Conservation (phyloP, 1,284 basidiomycete species). For the Trichosporon sp. region DNA sequence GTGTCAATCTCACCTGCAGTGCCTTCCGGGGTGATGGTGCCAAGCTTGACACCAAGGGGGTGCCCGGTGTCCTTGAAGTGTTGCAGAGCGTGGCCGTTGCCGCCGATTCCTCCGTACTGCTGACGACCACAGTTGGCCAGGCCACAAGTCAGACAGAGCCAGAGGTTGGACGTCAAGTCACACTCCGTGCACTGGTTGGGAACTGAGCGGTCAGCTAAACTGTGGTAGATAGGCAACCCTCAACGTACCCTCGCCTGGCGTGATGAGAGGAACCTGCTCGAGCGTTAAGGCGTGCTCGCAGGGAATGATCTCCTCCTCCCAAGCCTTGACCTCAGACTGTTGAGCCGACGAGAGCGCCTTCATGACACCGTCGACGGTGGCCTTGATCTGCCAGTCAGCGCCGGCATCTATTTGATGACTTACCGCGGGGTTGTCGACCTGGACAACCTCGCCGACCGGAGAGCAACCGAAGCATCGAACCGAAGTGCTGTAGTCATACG, state of each 20-base stretch:
- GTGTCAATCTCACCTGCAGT: conserved; percentile 67
- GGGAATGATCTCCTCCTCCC: conserved; percentile 89
- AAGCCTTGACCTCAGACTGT: conserved; percentile 92
- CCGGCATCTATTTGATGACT: conserved; percentile 19
- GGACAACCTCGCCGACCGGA: conserved; percentile 60
- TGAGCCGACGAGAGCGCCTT: conserved; percentile 82
- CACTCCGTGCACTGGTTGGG: conserved; percentile 76
- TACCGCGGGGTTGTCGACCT: conserved; percentile 60
- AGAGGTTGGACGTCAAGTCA: conserved; percentile 83
- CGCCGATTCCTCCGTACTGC: conserved; percentile 81
- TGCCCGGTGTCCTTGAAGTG: conserved; percentile 81
- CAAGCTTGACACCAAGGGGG: conserved; percentile 86
- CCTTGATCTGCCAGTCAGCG: conserved; percentile 59
- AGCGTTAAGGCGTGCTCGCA: conserved; percentile 87
- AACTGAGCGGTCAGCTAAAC: conserved; percentile 59
- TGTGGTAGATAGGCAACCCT: background rate
- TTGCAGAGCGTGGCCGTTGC: conserved; percentile 85
- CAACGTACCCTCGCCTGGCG: conserved; percentile 42
- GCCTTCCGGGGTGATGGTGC: conserved; percentile 95
- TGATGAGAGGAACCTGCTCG: conserved; percentile 63
- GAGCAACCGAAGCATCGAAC: conserved; percentile 77
- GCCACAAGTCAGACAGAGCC: conserved; percentile 95
- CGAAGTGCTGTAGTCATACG: conserved; percentile 70
- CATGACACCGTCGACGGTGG: conserved; percentile 73
- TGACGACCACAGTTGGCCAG: conserved; percentile 87